Base-by-base conservation (phyloP, 2,329 filamentous ascomycete species). In the Metarhizium robertsii region DNA sequence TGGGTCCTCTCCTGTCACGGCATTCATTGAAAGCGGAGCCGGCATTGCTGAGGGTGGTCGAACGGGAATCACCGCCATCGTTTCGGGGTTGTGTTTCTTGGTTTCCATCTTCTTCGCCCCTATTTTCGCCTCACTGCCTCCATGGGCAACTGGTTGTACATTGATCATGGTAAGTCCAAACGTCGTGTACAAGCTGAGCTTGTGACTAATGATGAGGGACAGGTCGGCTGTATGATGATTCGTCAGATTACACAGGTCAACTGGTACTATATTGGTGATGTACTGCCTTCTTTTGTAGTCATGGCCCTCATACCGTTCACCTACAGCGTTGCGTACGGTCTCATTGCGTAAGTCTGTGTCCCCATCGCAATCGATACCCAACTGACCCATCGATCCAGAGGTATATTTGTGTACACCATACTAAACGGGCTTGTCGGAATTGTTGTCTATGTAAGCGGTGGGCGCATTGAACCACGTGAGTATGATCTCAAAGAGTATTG, bases 191-290 rank as follows among this genome's bases (percentile, higher is more conserved):
- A 2, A 8, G 11, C 18, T 16, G 7, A 10, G 11, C 32, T 20
- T 42, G 32, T 48, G 4, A 45, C 47, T n/a, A 14, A 8, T 0
- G 14, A 7, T 20, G 16, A 34, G 7, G 18, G 34, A 16, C 51
- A 83, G 79, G 85, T 90, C 30, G 87, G 87, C 4, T 88, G 85
- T 61, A 78, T 90, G 71, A 91, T 91, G 87, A 86, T 88, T 60
- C 83, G 85, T 8, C 85, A 88, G 64, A 85, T 88, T 53, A 84
- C 81, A 20, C 81, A 85, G 53, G 84, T 90, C 71, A 90, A 90
- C 71, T 90, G 87, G 87, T 73, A 76, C 20, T 90, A 89, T 61
- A 83, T 89, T 53, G 87, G 87, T 52, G 87, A 91, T 59, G 84
- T 87, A 0, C 75, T 90, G 2, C 87, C 87, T 0, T 88, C 87